A percentile compares a stretch with the other conserved stretches of the same genome.
phyloP scores from a whole-genome alignment of 2,329 filamentous ascomycete genomes.

The Cryphonectria parasitica region DNA sequence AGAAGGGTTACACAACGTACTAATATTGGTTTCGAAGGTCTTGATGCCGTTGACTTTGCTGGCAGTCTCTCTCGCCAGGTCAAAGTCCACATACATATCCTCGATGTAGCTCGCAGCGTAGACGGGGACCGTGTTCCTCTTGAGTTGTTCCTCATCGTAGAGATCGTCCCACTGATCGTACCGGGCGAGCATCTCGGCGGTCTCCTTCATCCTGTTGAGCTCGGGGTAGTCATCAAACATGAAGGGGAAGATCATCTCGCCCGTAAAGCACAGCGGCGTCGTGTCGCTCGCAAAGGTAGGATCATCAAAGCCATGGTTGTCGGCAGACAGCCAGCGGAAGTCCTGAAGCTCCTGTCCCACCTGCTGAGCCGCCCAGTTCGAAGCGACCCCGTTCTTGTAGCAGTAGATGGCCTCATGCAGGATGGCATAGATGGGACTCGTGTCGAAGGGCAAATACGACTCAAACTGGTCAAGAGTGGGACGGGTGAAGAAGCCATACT shows the following conservation, averaged over 20 bases:
- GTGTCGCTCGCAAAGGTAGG: conserved; percentile 35
- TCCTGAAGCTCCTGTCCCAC: conserved; percentile 54
- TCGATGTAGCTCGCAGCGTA: conserved; percentile 70
- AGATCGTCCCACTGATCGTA: conserved; percentile 64
- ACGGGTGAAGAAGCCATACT: conserved; percentile 75
- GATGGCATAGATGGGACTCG: conserved; percentile 80
- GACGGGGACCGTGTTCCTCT: conserved; percentile 67
- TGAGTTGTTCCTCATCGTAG: conserved; percentile 65
- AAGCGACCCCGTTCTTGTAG: conserved; percentile 62
- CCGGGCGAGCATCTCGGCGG: conserved; percentile 69
- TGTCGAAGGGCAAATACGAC: conserved; percentile 69
- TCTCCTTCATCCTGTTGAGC: conserved; percentile 68
- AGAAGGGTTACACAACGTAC: background rate
- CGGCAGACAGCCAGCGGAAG: conserved; percentile 56
- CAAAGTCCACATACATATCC: conserved; percentile 75
- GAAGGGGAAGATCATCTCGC: conserved; percentile 90
- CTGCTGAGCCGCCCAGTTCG: conserved; percentile 76
- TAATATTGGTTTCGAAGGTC: conserved; percentile 80
- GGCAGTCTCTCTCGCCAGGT: conserved; percentile 66
- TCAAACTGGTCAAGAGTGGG: conserved; percentile 73
- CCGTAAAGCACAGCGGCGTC: conserved; percentile 75
- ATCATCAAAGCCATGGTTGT: conserved; percentile 43
- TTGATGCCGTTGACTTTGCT: conserved; percentile 74
- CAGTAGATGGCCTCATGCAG: conserved; percentile 91
- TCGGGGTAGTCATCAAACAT: conserved; percentile 83